Conservation (phyloP, 306 rosid species). For the Citrullus amarus region DNA sequence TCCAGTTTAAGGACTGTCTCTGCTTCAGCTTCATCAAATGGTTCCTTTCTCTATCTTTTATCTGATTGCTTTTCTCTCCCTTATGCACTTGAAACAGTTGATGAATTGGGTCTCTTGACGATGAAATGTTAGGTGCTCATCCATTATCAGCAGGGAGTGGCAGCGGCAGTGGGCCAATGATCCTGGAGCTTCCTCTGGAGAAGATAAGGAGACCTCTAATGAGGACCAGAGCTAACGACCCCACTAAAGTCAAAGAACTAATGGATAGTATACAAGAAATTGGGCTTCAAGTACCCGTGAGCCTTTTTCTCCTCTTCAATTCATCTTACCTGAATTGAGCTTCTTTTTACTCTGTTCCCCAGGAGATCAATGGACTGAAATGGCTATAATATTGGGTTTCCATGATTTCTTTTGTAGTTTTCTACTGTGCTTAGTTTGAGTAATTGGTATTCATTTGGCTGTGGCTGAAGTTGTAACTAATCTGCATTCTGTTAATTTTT, state of each 20-base stretch:
- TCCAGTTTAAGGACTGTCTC: constrained; percentile 44
- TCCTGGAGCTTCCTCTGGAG: constrained; percentile 81
- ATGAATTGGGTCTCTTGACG: background rate
- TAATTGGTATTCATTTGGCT: background rate
- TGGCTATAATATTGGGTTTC: background rate
- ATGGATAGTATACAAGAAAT: constrained; percentile 78
- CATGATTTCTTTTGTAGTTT: background rate
- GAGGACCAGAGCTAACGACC: constrained; percentile 83
- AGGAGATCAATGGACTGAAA: background rate
- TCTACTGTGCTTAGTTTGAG: background rate
- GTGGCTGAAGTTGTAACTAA: background rate
- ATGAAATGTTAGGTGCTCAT: constrained; percentile 36
- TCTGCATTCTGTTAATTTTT: background rate
- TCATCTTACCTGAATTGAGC: background rate
- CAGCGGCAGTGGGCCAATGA: constrained; percentile 64
- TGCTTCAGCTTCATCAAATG: constrained; percentile 62
- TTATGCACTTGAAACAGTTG: background rate
- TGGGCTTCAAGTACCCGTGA: constrained; percentile 93
- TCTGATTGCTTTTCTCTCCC: background rate
- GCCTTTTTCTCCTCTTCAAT: constrained; percentile 1
- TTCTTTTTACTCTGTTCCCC: background rate
- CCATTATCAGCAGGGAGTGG: constrained; percentile 32
- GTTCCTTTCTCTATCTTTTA: constrained; percentile 9
- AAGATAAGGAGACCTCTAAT: constrained; percentile 83
- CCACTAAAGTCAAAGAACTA: constrained; percentile 54